Evolutionary conservation across 2,329 filamentous ascomycete species (phyloP), one percentile per base, ranked within the genome.

Genomic region (Penicillium decumbens): DNA sequence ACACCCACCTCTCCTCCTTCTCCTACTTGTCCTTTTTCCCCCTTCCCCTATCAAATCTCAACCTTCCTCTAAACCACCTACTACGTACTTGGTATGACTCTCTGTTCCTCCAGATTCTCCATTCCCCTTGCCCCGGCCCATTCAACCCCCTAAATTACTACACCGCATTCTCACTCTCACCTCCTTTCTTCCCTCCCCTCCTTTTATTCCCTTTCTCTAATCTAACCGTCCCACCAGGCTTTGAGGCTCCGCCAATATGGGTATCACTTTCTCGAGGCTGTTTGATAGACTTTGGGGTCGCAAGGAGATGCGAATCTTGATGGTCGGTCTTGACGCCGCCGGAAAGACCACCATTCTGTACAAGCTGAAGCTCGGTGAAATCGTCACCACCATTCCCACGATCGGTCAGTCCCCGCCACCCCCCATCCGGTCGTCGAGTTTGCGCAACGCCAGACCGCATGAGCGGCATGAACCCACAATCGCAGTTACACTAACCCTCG

Each of bases 261-360:
- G 93, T 95, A 83, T 97, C 76, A 84, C 87, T 72, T 89, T 97
- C 79, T 97, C 91, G 69, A 95, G 93, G 83, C 75, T 97, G 72
- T 93, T 97, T 76, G 89, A 95, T 74, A 85, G 87, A 80, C 83
- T 97, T 76, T 95, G 89, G 87, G 90, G 92, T 71, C 95, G 95
- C 87, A 97, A 97, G 86, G 93, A 98, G 85, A 98, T 98, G 93
- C 86, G 93, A 82, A 96, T 98, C 80, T 77, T 98, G 77, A 98
- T 98, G 93, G 91, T 98, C 67, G 93, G 93, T 83, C 85, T 98
- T 69, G 93, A 98, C 77, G 93, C 93, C 69, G 93, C 93, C 75
- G 93, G 93, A 87, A 98, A 98, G 84, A 98, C 93, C 71, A 98
- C 93, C 67, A 98, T 98, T 72, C 85, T 98, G 65, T 98, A 98